A percentile compares a stretch with the other conserved stretches of the same genome.
phyloP scores from a whole-genome alignment of 495 filamentous ascomycete genomes.

The Tricharina praecox region DNA sequence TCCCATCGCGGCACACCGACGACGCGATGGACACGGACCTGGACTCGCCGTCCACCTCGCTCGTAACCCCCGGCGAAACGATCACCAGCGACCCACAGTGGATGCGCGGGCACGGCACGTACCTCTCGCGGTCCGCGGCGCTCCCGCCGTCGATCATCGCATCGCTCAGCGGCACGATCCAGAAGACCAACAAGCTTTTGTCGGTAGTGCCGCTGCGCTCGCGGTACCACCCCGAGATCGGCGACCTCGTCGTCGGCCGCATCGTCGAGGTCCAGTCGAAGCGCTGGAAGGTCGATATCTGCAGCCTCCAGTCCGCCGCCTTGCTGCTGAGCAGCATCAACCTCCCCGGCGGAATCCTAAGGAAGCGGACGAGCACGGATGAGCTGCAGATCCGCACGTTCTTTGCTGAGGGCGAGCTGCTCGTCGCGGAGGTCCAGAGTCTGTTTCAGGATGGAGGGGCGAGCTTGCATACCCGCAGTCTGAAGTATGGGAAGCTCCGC shows the following conservation, averaged over 20 bases:
- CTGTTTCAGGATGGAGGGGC: slow-evolving; percentile 68
- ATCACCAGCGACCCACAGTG: slow-evolving; percentile 87
- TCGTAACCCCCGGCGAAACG: slow-evolving; percentile 78
- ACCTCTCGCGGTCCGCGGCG: slow-evolving; percentile 7
- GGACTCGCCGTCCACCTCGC: slow-evolving; percentile 40
- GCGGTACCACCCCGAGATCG: slow-evolving; percentile 90
- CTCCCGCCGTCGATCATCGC: slow-evolving; percentile 45
- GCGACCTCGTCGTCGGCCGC: slow-evolving; percentile 83
- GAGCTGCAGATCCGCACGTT: slow-evolving; percentile 89
- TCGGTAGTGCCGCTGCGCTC: slow-evolving; percentile 75
- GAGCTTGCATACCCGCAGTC: slow-evolving; percentile 66
- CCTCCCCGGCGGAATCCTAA: slow-evolving; percentile 79
- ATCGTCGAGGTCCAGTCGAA: slow-evolving; percentile 79
- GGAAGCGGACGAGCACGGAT: slow-evolving; percentile 79
- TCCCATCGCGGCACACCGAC: too few relatives aligned
- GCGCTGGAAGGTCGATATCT: slow-evolving; percentile 88
- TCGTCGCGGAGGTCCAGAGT: slow-evolving; percentile 81
- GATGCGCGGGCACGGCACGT: slow-evolving; percentile 54
- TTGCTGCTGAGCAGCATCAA: slow-evolving; percentile 83
- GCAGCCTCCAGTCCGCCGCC: slow-evolving; percentile 60
- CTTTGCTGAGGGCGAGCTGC: slow-evolving; percentile 75
- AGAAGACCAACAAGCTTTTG: slow-evolving; percentile 88
- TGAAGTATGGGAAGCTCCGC: slow-evolving; percentile 87
- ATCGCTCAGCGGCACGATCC: slow-evolving; percentile 71
- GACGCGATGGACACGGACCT: slow-evolving; percentile 40